phyloP scores from a whole-genome alignment of 805 yeast genomes.

The Ogataea trehalophila region DNA sequence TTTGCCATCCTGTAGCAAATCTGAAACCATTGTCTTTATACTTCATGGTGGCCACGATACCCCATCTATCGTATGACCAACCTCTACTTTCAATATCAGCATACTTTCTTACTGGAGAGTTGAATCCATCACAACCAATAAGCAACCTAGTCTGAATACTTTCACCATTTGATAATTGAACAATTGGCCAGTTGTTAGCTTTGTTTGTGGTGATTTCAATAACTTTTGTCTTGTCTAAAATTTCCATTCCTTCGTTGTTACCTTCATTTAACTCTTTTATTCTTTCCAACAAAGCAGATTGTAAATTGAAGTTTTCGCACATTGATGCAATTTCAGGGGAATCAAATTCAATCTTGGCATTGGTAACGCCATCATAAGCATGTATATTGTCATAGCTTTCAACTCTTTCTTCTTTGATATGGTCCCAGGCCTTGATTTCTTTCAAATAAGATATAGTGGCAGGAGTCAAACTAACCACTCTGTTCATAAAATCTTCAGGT shows the following conservation, averaged over 20 bases:
- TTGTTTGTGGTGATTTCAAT: slow-evolving; percentile 41
- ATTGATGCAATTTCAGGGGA: slow-evolving; percentile 66
- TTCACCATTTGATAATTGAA: slow-evolving; percentile 63
- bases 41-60: slow-evolving; percentile 87
- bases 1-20: slow-evolving; percentile 77
- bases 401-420: slow-evolving; percentile 62
- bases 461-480: slow-evolving; percentile 86
- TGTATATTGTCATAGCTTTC: slow-evolving; percentile 75
- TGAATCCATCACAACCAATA: slow-evolving; percentile 94
- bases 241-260: slow-evolving; percentile 29
- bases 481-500: slow-evolving; percentile 58
- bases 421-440: slow-evolving; percentile 72
- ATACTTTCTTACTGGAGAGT: slow-evolving; percentile 83
- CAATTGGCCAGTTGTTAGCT: slow-evolving; percentile 66
- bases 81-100: slow-evolving; percentile 85
- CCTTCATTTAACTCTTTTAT: slow-evolving; percentile 38
- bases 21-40: slow-evolving; percentile 68
- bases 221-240: slow-evolving; percentile 67
- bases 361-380: slow-evolving; percentile 82
- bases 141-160: slow-evolving; percentile 63
- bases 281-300: slow-evolving; percentile 59
- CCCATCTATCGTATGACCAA: slow-evolving; percentile 85
- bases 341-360: slow-evolving; percentile 69
- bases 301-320: slow-evolving; percentile 86
- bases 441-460: slow-evolving; percentile 62